Conservation (phyloP, 2,329 filamentous ascomycete species). For the Apiospora hydei region DNA sequence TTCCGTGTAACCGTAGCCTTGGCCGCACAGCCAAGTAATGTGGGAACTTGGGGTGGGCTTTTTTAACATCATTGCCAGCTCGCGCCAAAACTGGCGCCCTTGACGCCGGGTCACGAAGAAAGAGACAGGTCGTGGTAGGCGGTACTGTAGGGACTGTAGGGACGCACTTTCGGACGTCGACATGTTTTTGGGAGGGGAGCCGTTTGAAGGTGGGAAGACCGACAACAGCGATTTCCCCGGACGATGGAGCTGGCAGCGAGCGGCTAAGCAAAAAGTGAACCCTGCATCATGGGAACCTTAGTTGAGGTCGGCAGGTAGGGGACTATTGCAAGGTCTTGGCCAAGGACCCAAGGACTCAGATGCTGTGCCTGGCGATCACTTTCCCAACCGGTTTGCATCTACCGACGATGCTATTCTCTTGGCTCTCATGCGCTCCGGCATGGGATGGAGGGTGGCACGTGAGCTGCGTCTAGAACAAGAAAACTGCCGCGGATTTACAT, state of each 20-base stretch:
- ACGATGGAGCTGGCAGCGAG: conserved; percentile 1
- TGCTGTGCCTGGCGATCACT: conserved; percentile 7
- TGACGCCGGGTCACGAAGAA: not conserved
- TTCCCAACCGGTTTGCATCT: conserved; percentile 15
- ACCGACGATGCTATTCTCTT: not conserved
- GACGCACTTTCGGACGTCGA: not conserved
- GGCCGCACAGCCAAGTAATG: conserved; percentile 7
- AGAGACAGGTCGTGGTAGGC: not conserved
- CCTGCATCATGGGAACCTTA: conserved; percentile 2
- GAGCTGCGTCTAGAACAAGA: not conserved
- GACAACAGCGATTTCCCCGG: conserved; percentile 12
- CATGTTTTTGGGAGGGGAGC: not conserved
- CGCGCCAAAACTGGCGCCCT: not conserved
- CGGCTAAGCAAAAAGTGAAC: conserved; percentile 8
- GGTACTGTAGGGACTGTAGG: not conserved
- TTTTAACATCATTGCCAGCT: not conserved
- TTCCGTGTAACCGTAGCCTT: conserved; percentile 20
- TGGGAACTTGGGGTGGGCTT: not conserved
- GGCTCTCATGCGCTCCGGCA: conserved; percentile 9
- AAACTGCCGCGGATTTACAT: not conserved
- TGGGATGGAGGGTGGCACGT: conserved; percentile 1
- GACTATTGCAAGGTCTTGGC: not conserved
- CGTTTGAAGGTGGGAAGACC: conserved; percentile 1
- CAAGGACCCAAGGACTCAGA: not conserved
- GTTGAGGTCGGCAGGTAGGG: not conserved